Conservation (phyloP, 495 filamentous ascomycete species). For the Saxophila tyrrhenica region DNA sequence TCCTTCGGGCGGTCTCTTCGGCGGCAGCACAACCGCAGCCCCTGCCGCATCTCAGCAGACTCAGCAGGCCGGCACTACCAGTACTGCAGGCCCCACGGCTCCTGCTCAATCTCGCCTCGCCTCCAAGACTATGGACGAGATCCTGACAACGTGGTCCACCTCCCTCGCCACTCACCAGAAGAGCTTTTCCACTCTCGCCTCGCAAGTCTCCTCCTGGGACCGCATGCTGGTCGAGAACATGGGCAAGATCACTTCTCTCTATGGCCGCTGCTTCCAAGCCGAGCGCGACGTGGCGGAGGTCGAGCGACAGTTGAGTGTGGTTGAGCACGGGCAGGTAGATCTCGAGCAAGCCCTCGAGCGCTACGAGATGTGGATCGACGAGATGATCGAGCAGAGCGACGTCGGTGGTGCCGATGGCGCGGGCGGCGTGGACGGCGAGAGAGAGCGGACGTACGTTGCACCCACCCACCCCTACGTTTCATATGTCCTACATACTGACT, state of each 20-base stretch:
- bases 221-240: slow-evolving; percentile 80
- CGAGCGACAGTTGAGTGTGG: slow-evolving; percentile 73
- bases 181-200: slow-evolving; percentile 80
- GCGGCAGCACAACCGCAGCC: background rate
- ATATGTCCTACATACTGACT: background rate
- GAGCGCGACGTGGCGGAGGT: slow-evolving; percentile 83
- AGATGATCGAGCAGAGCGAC: slow-evolving; percentile 49
- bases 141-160: slow-evolving; percentile 93
- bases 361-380: slow-evolving; percentile 82
- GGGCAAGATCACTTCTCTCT: slow-evolving; percentile 83
- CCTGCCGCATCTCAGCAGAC: background rate
- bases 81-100: slow-evolving; percentile 63
- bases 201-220: slow-evolving; percentile 84
- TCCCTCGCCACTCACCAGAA: slow-evolving; percentile 93
- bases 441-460: slow-evolving; percentile 63
- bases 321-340: slow-evolving; percentile 88
- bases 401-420: slow-evolving; percentile 28
- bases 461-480: slow-evolving; percentile 7
- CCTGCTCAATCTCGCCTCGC: slow-evolving; percentile 73
- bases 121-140: slow-evolving; percentile 99
- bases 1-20: background rate
- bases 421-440: slow-evolving; percentile 83
- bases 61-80: background rate
- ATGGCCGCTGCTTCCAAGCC: slow-evolving; percentile 74
- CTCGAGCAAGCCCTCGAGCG: slow-evolving; percentile 69